Conservation (phyloP, 441 rosid species). For the Populus hybrid region DNA sequence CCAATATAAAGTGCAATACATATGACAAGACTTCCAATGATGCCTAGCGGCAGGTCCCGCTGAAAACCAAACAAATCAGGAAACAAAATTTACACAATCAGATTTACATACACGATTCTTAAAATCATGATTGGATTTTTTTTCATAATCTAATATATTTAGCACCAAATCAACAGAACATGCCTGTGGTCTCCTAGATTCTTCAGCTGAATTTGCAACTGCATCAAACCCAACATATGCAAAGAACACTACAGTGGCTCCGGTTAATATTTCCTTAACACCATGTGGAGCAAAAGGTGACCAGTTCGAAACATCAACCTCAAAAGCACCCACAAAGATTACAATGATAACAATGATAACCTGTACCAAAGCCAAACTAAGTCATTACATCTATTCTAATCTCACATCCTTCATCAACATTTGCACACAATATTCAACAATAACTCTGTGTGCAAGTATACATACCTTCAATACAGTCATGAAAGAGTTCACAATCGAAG, state of each 20-base stretch:
- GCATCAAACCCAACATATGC: slow-evolving; percentile 99
- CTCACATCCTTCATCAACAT: background rate
- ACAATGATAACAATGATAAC: slow-evolving; percentile 1
- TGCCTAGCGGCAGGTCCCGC: slow-evolving; percentile 90
- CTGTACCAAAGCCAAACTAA: background rate
- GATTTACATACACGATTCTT: background rate
- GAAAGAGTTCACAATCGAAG: background rate
- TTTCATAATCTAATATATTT: background rate
- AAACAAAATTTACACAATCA: slow-evolving; percentile 14
- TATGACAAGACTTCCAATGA: slow-evolving; percentile 85
- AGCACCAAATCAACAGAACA: slow-evolving; percentile 16
- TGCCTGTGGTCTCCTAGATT: slow-evolving; percentile 89
- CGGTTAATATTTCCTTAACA: slow-evolving; percentile 69
- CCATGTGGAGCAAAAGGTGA: slow-evolving; percentile 94
- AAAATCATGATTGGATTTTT: too few relatives aligned
- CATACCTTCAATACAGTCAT: slow-evolving; percentile 4
- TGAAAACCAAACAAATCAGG: slow-evolving; percentile 33
- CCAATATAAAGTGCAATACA: slow-evolving; percentile 74
- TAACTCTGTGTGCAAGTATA: background rate
- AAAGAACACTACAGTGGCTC: slow-evolving; percentile 94
- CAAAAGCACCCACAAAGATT: slow-evolving; percentile 2
- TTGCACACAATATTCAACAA: background rate
- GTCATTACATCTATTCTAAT: background rate
- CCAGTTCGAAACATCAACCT: too few relatives aligned
- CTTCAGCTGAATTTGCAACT: slow-evolving; percentile 98